A percentile compares a stretch with the other conserved stretches of the same genome.
phyloP scores from a whole-genome alignment of 768 basidiomycete species.

The Piloderma croceum region DNA sequence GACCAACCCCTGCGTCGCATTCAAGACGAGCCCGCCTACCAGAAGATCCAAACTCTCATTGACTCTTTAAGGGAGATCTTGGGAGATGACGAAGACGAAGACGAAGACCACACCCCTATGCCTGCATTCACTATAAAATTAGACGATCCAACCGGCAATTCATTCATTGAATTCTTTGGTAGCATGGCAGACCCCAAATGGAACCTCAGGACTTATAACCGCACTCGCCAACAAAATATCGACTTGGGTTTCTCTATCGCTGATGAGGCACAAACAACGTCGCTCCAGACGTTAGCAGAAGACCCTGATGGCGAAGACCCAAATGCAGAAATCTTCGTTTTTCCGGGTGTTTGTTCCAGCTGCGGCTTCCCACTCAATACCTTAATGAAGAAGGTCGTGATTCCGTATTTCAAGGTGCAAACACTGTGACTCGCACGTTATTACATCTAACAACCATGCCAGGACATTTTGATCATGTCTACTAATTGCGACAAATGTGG shows the following conservation, averaged over 20 bases:
- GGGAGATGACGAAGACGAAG: constrained; percentile 44
- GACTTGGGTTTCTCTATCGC: constrained; percentile 63
- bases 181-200: constrained; percentile 91
- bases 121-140: constrained; percentile 74
- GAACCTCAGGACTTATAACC: constrained; percentile 77
- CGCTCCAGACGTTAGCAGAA: background rate
- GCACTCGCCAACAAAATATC: constrained; percentile 78
- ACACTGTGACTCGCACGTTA: background rate
- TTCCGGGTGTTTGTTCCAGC: constrained; percentile 83
- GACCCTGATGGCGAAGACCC: background rate
- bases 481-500: constrained; percentile 95
- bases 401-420: constrained; percentile 93
- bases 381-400: constrained; percentile 91
- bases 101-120: constrained; percentile 48
- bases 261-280: constrained; percentile 31
- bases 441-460: background rate
- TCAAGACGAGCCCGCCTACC: constrained; percentile 66
- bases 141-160: constrained; percentile 93
- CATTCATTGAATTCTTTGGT: constrained; percentile 88
- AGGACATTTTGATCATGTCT: constrained; percentile 98
- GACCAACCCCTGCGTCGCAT: constrained; percentile 83
- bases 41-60: constrained; percentile 73
- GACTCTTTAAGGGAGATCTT: constrained; percentile 58
- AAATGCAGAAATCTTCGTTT: constrained; percentile 85
- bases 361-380: constrained; percentile 83